Conservation (phyloP, 2,329 filamentous ascomycete genomes). For the Ophiostoma triangulosporum region DNA sequence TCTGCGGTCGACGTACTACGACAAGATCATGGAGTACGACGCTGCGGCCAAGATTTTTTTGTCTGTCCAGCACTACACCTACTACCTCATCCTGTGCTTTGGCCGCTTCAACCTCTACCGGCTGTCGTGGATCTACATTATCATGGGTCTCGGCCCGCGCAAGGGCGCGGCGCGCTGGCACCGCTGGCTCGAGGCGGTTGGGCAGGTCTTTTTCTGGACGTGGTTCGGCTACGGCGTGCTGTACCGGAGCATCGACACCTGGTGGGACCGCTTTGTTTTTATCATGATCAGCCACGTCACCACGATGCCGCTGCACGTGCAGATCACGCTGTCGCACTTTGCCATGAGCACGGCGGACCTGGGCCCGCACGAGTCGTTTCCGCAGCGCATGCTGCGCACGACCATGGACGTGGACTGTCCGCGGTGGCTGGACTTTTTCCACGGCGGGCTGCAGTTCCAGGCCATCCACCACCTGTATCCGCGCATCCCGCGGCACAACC, state of each 20-base stretch:
- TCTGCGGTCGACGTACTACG: conserved; percentile 71
- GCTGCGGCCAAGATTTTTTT: conserved; percentile 55
- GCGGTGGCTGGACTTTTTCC: conserved; percentile 76
- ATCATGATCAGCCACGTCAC: conserved; percentile 69
- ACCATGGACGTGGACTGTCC: conserved; percentile 92
- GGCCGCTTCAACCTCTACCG: conserved; percentile 81
- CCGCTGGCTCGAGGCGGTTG: conserved; percentile 62
- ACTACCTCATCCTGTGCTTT: conserved; percentile 68
- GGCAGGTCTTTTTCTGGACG: conserved; percentile 70
- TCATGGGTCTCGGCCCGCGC: conserved; percentile 54
- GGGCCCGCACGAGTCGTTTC: conserved; percentile 72
- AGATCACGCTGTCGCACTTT: conserved; percentile 86
- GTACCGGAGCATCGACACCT: conserved; percentile 58
- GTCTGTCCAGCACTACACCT: conserved; percentile 65
- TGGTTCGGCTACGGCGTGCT: conserved; percentile 78
- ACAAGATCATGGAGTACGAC: conserved; percentile 67
- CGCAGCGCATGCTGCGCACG: conserved; percentile 80
- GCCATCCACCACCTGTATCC: conserved; percentile 79
- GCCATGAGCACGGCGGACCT: conserved; percentile 86
- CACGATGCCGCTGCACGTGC: conserved; percentile 70
- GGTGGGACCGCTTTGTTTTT: conserved; percentile 56
- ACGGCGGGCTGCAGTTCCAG: conserved; percentile 82
- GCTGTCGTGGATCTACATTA: conserved; percentile 65
- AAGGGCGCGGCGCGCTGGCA: conserved; percentile 75
- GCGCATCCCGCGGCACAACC: conserved; percentile 71